phyloP scores from a whole-genome alignment of 2,329 filamentous ascomycete genomes.

The Ceratocystis smalleyi region DNA sequence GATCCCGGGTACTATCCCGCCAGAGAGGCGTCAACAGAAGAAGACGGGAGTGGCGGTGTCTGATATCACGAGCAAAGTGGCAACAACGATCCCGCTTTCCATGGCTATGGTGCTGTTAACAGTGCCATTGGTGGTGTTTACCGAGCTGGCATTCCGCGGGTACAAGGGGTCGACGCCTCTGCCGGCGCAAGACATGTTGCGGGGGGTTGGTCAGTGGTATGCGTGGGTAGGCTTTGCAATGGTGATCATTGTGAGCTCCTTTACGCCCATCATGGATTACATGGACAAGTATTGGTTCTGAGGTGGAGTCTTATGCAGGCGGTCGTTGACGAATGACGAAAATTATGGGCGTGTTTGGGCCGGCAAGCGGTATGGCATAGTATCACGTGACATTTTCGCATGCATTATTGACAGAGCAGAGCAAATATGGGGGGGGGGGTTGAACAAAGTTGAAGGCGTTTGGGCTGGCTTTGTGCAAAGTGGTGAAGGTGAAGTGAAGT shows the following conservation, averaged over 20 bases:
- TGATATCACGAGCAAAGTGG: not conserved
- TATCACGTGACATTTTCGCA: not conserved
- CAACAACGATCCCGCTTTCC: slow-evolving; percentile 13
- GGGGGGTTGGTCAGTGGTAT: slow-evolving; percentile 13
- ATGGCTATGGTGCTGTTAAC: slow-evolving; percentile 11
- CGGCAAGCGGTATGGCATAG: not conserved
- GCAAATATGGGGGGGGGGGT: not conserved
- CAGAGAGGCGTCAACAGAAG: slow-evolving; percentile 11
- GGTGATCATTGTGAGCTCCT: slow-evolving; percentile 11
- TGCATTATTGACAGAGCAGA: not conserved
- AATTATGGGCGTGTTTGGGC: not conserved
- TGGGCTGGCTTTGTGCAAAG: no score
- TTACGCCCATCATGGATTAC: slow-evolving; percentile 15
- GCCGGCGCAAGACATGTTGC: slow-evolving; percentile 5
- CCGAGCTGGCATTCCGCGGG: slow-evolving; percentile 14
- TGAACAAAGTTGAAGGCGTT: not conserved
- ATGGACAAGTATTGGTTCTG: slow-evolving; percentile 17
- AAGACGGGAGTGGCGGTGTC: slow-evolving; percentile 3
- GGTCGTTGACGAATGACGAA: not conserved
- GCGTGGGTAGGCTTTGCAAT: slow-evolving; percentile 14
- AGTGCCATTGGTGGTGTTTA: slow-evolving; percentile 14
- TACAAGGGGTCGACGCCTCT: slow-evolving; percentile 13
- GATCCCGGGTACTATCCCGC: slow-evolving; percentile 15
- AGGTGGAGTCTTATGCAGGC: not conserved
- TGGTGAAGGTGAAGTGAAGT: not conserved